phyloP scores from a whole-genome alignment of 2,329 filamentous ascomycete species.

The Aureobasidium sp. region DNA sequence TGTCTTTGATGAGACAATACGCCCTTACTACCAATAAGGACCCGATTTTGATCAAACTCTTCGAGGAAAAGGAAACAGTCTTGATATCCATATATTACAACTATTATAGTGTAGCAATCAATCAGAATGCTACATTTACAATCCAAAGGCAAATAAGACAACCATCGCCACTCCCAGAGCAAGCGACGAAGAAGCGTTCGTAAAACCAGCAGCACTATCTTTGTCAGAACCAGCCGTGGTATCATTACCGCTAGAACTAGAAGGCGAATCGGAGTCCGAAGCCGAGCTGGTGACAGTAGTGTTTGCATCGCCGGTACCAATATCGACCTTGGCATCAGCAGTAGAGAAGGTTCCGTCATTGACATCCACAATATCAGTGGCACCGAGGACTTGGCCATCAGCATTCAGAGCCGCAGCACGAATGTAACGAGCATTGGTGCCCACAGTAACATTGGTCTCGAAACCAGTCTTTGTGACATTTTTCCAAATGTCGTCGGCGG shows the following conservation, averaged over 20 bases:
- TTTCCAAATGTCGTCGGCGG: constrained; percentile 14
- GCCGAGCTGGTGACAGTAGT: constrained; percentile 4
- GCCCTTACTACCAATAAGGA: background rate
- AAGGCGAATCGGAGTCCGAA: constrained; percentile 1
- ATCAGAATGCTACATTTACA: background rate
- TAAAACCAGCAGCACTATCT: background rate
- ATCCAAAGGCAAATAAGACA: constrained; percentile 1
- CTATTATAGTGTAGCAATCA: too few relatives aligned
- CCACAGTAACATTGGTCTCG: constrained; percentile 18
- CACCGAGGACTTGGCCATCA: constrained; percentile 18
- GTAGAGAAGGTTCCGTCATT: constrained; percentile 7
- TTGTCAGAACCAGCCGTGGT: background rate
- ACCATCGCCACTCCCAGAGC: constrained; percentile 1
- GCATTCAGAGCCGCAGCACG: constrained; percentile 21
- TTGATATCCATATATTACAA: background rate
- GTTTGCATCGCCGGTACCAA: constrained; percentile 9
- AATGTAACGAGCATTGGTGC: constrained; percentile 16
- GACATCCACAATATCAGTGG: constrained; percentile 18
- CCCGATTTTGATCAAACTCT: background rate
- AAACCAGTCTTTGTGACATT: constrained; percentile 19
- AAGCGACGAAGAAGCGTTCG: background rate
- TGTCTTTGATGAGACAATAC: background rate
- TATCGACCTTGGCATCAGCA: background rate
- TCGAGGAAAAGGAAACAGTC: background rate
- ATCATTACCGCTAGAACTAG: background rate